Evolutionary conservation across 83 land plant genomes (phyloP).

Genomic region (Larix sibirica): DNA sequence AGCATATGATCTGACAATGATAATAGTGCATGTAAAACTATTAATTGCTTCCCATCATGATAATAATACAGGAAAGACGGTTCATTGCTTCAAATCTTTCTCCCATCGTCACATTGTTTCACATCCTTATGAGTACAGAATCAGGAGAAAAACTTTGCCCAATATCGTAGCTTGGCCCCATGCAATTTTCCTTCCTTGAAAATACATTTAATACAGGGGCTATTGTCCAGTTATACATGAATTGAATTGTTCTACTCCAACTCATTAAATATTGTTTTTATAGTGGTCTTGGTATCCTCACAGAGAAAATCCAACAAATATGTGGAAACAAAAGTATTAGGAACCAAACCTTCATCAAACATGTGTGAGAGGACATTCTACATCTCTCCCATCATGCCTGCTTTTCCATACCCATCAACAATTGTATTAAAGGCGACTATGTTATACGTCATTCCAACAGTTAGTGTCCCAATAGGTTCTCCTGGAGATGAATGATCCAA

Average conservation of each 20-base stretch:
- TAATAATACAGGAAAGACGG: not conserved
- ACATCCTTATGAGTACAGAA: not conserved
- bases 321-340: not conserved
- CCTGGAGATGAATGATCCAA: too few species aligned
- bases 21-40: not conserved
- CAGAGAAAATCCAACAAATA: not conserved
- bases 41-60: not conserved
- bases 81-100: not conserved
- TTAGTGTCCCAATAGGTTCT: not conserved
- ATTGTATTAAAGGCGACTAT: slow-evolving; percentile 88
- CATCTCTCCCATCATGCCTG: slow-evolving; percentile 69
- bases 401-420: slow-evolving; percentile 82
- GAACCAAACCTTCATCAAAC: slow-evolving; percentile 23
- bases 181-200: not conserved
- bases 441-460: slow-evolving; percentile 59
- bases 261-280: not conserved
- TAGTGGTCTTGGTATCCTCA: not conserved
- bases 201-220: not conserved
- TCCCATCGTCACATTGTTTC: not conserved
- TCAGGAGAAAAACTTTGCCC: not conserved
- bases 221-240: not conserved
- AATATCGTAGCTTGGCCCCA: not conserved
- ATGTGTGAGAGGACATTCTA: slow-evolving; percentile 65
- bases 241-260: not conserved
- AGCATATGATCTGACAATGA: not conserved